Conservation (phyloP, 805 yeast genomes). For the Kodamaea fukazawae region DNA sequence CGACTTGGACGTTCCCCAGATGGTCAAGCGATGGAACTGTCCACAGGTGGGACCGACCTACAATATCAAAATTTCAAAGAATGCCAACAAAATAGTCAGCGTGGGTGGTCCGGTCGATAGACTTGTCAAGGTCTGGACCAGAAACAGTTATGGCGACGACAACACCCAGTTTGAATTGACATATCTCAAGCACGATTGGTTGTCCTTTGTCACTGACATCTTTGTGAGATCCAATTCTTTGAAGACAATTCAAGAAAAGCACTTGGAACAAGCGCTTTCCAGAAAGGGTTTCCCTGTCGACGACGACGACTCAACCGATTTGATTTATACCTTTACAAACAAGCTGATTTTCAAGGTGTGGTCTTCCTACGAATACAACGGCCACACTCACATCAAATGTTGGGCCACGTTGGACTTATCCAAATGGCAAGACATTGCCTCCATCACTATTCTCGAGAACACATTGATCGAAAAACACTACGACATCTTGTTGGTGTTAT, state of each 20-base stretch:
- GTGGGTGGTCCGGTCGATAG: conserved; percentile 61
- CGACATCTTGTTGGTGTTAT: conserved; percentile 1
- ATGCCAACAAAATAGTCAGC: conserved; percentile 60
- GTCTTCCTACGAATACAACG: conserved; percentile 61
- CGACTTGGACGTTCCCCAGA: neutral
- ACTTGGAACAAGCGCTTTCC: conserved; percentile 2
- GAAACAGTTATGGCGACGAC: conserved; percentile 61
- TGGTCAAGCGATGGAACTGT: conserved; percentile 42
- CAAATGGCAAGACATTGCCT: conserved; percentile 10
- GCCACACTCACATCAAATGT: conserved; percentile 52
- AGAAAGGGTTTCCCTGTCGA: conserved; percentile 29
- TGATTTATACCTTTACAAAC: conserved; percentile 60
- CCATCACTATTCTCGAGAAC: conserved; percentile 37
- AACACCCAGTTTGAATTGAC: conserved; percentile 63
- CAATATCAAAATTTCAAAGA: conserved; percentile 58
- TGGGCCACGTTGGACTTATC: conserved; percentile 50
- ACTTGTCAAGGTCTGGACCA: conserved; percentile 73
- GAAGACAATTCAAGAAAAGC: neutral
- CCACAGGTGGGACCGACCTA: conserved; percentile 62
- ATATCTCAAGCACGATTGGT: conserved; percentile 59
- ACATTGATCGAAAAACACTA: conserved; percentile 6
- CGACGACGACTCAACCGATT: conserved; percentile 29
- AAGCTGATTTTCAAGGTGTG: conserved; percentile 64
- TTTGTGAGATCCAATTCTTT: conserved; percentile 20
- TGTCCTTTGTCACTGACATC: conserved; percentile 48